phyloP scores from a whole-genome alignment of 2,329 filamentous ascomycete species.

The Eutypa lata region DNA sequence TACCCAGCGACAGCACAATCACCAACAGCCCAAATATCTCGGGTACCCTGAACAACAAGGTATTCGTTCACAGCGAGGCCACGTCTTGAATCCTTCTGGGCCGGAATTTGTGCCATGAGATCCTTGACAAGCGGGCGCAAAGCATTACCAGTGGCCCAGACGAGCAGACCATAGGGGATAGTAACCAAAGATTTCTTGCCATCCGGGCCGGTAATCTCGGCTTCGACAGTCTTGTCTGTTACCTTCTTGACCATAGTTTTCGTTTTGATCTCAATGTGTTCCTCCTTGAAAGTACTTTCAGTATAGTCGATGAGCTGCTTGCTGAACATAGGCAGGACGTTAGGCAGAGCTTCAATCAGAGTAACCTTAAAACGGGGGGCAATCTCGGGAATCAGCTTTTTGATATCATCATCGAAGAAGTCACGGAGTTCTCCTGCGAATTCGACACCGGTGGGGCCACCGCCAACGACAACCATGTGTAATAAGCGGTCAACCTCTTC shows the following conservation, averaged over 20 bases:
- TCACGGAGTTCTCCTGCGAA: slow-evolving; percentile 98
- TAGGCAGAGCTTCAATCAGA: slow-evolving; percentile 93
- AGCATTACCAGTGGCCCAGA: slow-evolving; percentile 98
- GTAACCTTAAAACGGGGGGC: slow-evolving; percentile 94
- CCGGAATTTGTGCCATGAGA: slow-evolving; percentile 86
- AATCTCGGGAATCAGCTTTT: slow-evolving; percentile 97
- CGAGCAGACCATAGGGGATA: slow-evolving; percentile 91
- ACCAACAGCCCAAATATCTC: slow-evolving; percentile 96
- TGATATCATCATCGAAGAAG: slow-evolving; percentile 97
- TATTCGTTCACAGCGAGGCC: slow-evolving; percentile 98
- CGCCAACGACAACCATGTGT: slow-evolving; percentile 95
- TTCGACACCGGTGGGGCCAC: slow-evolving; percentile 94
- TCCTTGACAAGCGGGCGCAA: slow-evolving; percentile 86
- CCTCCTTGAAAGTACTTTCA: slow-evolving; percentile 97
- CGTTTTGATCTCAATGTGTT: slow-evolving; percentile 94
- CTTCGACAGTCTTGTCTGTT: slow-evolving; percentile 88
- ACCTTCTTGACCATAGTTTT: slow-evolving; percentile 99
- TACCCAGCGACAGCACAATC: slow-evolving; percentile 98
- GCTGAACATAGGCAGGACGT: slow-evolving; percentile 95
- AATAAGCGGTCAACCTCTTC: slow-evolving; percentile 91
- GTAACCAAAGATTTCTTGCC: slow-evolving; percentile 77
- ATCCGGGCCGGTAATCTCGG: slow-evolving; percentile 76
- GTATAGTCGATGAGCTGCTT: slow-evolving; percentile 99
- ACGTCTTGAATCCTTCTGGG: slow-evolving; percentile 91
- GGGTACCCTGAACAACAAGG: slow-evolving; percentile 93